A percentile compares a stretch with the other conserved stretches of the same genome.
Conservation (phyloP, 305 asterid genomes). For the Fraxinus latifolia region DNA sequence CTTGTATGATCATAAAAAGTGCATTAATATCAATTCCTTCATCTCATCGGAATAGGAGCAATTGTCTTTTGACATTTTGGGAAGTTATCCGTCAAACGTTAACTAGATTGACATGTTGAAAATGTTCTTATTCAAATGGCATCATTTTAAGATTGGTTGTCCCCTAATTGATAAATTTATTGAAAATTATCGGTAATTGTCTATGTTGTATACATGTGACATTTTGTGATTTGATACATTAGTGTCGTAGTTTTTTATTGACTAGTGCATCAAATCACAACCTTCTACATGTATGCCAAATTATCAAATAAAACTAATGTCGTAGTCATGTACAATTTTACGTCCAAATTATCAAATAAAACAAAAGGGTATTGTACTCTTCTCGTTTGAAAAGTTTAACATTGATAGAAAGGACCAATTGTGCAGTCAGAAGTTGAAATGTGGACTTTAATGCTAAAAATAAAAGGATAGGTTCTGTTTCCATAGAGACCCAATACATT, state of each 20-base stretch:
- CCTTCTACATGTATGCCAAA: background rate
- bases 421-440: background rate
- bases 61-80: background rate
- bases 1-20: background rate
- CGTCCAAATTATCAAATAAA: background rate
- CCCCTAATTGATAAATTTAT: background rate
- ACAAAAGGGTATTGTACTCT: background rate
- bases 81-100: background rate
- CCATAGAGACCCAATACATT: background rate
- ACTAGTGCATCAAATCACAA: background rate
- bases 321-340: too few relatives aligned
- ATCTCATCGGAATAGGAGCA: background rate
- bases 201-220: background rate
- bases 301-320: too few relatives aligned
- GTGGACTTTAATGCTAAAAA: background rate
- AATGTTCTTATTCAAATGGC: background rate
- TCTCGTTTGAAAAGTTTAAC: background rate
- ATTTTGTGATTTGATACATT: background rate
- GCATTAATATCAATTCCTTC: background rate
- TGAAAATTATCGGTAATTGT: background rate
- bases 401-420: background rate
- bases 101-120: background rate
- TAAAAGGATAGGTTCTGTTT: background rate
- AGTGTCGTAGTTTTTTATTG: too few relatives aligned
- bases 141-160: background rate